Conservation (phyloP, 176 grass and related monocot species). For the Zoysia japonica region DNA sequence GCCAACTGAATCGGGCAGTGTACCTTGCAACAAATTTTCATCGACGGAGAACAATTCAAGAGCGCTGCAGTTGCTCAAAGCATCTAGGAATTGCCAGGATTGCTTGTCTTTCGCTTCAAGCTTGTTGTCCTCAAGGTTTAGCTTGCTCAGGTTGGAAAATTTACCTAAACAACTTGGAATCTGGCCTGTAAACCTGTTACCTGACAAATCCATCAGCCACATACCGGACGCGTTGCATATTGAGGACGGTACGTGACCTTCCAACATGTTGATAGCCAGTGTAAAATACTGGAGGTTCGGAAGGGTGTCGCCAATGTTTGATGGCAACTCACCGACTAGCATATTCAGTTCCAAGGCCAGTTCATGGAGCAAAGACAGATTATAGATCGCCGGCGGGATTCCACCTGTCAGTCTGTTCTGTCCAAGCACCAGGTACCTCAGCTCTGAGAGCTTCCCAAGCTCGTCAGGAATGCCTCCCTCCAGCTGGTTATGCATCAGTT, state of each 20-base stretch:
- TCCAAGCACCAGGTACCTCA: background rate
- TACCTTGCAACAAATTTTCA: slow-evolving; percentile 37
- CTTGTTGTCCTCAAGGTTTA: slow-evolving; percentile 3
- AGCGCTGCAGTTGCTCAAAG: slow-evolving; percentile 33
- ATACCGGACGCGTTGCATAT: slow-evolving; percentile 11
- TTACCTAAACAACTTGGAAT: slow-evolving; percentile 39
- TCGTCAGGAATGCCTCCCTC: slow-evolving; percentile 35
- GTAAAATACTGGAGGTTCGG: slow-evolving; percentile 9
- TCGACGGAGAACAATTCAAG: background rate
- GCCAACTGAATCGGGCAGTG: slow-evolving; percentile 31
- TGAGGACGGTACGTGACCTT: slow-evolving; percentile 34
- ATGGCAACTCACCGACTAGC: slow-evolving; percentile 13
- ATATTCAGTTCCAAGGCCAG: background rate
- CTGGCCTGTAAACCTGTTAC: slow-evolving; percentile 40
- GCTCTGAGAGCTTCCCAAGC: slow-evolving; percentile 20
- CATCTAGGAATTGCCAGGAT: slow-evolving; percentile 41
- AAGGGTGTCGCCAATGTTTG: slow-evolving; percentile 34
- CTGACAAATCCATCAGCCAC: background rate
- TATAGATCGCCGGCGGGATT: slow-evolving; percentile 1
- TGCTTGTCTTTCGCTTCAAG: slow-evolving; percentile 8
- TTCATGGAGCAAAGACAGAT: slow-evolving; percentile 1
- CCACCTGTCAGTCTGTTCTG: slow-evolving; percentile 15
- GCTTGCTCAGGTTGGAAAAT: slow-evolving; percentile 4
- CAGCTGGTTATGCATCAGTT: slow-evolving; percentile 8
- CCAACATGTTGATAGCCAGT: slow-evolving; percentile 5